These are phyloP conservation scores for Emiliania huxleyi DNA, from an alignment of 78 protist species.

Conservation along the genomic window DNA sequence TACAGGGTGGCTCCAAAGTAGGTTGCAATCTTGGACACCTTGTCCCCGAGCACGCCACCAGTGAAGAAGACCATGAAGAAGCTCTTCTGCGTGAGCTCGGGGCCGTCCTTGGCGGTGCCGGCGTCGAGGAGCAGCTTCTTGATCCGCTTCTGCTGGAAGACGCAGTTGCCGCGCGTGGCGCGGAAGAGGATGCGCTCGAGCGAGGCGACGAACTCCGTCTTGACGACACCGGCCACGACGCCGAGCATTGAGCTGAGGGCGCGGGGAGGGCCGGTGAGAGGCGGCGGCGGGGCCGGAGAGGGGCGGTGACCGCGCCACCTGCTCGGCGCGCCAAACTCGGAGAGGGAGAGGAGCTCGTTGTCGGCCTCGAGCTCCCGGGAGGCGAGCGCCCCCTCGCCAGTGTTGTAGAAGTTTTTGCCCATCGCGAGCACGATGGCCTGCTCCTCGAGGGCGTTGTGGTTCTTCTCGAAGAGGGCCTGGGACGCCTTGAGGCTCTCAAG, in stretches of 20 bases:
- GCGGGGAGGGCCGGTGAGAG: neutral
- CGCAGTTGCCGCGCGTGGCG: slow-evolving; percentile 21
- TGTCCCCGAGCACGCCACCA: neutral
- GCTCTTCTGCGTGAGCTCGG: neutral
- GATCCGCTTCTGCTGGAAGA: neutral
- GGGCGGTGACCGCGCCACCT: neutral
- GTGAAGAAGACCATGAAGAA: slow-evolving; percentile 22
- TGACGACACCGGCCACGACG: neutral
- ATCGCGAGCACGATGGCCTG: neutral
- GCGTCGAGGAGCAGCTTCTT: neutral
- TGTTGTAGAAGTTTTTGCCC: neutral
- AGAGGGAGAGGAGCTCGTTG: neutral
- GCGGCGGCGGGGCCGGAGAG: neutral
- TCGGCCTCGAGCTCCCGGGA: neutral
- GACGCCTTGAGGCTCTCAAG: neutral
- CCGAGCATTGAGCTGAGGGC: neutral
- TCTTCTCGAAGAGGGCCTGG: neutral
- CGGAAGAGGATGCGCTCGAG: slow-evolving; percentile 2
- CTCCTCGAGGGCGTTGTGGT: neutral
- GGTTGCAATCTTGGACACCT: neutral
- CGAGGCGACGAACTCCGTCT: neutral
- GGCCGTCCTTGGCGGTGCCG: neutral
- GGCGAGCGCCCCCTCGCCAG: neutral
- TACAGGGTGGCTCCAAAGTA: slow-evolving; percentile 4
- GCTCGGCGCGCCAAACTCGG: neutral